A percentile compares a stretch with the other conserved stretches of the same genome.
Evolutionary conservation across 2,329 filamentous ascomycete genomes (phyloP).

Genomic region (Didymella lethalis): DNA sequence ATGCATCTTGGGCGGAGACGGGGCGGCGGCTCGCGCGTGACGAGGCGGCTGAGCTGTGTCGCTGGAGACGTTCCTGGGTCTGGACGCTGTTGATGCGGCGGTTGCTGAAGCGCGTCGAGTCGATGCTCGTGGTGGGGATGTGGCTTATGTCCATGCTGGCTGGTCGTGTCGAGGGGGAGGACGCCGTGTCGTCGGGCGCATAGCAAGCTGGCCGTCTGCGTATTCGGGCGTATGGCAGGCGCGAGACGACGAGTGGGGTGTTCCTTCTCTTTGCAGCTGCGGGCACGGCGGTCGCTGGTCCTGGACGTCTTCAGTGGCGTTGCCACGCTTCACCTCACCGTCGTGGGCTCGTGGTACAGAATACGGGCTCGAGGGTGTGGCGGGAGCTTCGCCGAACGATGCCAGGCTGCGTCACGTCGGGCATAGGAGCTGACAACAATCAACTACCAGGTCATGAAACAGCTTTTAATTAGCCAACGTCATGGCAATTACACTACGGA

Average conservation of each 20-base stretch:
- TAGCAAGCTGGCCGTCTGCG: constrained; percentile 27
- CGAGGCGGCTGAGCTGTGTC: constrained; percentile 42
- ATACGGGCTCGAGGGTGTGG: constrained; percentile 9
- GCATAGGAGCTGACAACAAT: constrained; percentile 17
- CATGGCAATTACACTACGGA: constrained; percentile 20
- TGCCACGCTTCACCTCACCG: constrained; percentile 4
- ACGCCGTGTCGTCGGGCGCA: constrained; percentile 35
- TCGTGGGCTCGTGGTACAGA: constrained; percentile 2
- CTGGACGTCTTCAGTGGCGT: background rate
- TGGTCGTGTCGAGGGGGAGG: constrained; percentile 7
- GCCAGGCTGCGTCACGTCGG: constrained; percentile 21
- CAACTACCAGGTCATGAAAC: constrained; percentile 21
- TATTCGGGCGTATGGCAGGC: constrained; percentile 14
- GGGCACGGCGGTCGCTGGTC: background rate
- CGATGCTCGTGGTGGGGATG: constrained; percentile 33
- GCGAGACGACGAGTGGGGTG: constrained; percentile 28
- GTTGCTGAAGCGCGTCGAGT: constrained; percentile 42
- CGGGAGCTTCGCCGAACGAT: constrained; percentile 15
- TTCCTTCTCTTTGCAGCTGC: constrained; percentile 27
- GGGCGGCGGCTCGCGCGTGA: constrained; percentile 45
- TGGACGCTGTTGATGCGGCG: constrained; percentile 55
- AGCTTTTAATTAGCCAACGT: constrained; percentile 23
- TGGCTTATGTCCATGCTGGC: constrained; percentile 3
- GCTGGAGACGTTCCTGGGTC: constrained; percentile 51
- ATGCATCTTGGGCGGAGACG: constrained; percentile 75